Conservation (phyloP, 2,329 filamentous ascomycete genomes). For the Hypoxylon sp. region DNA sequence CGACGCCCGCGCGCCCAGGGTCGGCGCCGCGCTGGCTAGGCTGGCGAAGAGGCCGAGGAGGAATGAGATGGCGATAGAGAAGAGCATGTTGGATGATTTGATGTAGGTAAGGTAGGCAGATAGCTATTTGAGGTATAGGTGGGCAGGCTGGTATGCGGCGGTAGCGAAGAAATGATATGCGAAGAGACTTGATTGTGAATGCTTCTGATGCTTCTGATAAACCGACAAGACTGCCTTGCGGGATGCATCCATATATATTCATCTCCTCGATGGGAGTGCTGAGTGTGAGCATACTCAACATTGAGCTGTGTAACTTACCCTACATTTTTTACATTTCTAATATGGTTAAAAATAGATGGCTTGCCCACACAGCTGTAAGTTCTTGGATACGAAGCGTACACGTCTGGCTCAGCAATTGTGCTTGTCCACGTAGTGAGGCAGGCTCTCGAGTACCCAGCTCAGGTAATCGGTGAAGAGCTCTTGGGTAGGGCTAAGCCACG, state of each 20-base stretch:
- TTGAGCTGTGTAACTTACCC: not conserved
- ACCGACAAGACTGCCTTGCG: not conserved
- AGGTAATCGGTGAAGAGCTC: not conserved
- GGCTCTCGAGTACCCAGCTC: not conserved
- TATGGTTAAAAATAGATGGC: not conserved
- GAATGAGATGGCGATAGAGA: not conserved
- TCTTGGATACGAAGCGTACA: not conserved
- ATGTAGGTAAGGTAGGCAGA: too few relatives aligned
- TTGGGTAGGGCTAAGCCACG: not conserved
- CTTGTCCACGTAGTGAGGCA: not conserved
- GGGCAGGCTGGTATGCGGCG: not conserved
- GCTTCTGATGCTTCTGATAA: not conserved
- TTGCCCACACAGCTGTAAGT: not conserved
- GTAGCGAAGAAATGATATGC: not conserved
- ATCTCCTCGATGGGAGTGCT: not conserved
- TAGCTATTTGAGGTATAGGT: too few relatives aligned
- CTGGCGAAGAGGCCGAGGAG: not conserved
- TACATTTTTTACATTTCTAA: not conserved
- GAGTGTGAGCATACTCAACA: not conserved
- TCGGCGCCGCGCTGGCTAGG: not conserved
- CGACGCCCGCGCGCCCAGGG: not conserved
- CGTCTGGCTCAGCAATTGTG: not conserved
- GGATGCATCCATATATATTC: not conserved
- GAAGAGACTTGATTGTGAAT: not conserved
- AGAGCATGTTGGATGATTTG: not conserved